Percentiles rank a stretch among this genome's conserved stretches.
phyloP scores from a whole-genome alignment of 177 flowering plant species.

The Tripterygium wilfordii region DNA sequence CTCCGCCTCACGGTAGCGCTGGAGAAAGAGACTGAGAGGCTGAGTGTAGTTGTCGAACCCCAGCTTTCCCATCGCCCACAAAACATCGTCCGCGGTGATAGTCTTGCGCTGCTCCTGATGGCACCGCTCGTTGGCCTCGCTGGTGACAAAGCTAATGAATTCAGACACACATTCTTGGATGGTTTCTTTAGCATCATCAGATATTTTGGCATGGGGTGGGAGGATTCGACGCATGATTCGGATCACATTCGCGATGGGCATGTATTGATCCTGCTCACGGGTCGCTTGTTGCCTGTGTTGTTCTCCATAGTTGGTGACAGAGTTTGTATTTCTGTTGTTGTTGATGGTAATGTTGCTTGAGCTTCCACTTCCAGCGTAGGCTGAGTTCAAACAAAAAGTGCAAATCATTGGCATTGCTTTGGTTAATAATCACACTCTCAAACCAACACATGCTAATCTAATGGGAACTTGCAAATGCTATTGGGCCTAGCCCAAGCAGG shows the following conservation, averaged over 20 bases:
- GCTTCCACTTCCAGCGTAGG: too few species aligned
- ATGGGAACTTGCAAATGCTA: too few species aligned
- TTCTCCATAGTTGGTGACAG: too few species aligned
- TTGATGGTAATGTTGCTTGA: too few species aligned
- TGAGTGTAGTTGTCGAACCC: slow-evolving; percentile 90
- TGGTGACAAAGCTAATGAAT: slow-evolving; percentile 90
- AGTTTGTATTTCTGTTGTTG: too few species aligned
- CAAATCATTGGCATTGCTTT: too few species aligned
- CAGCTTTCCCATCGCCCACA: slow-evolving; percentile 90
- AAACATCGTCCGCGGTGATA: slow-evolving; percentile 87
- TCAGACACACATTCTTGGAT: slow-evolving; percentile 95
- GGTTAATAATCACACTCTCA: too few species aligned
- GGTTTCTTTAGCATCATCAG: slow-evolving; percentile 91
- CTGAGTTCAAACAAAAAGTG: too few species aligned
- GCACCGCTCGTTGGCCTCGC: slow-evolving; percentile 94
- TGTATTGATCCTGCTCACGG: slow-evolving; percentile 85
- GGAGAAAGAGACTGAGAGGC: slow-evolving; percentile 66
- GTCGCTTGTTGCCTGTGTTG: too few species aligned
- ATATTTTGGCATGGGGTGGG: slow-evolving; percentile 86
- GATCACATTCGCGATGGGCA: slow-evolving; percentile 90
- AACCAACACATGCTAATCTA: too few species aligned
- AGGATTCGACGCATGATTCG: slow-evolving; percentile 79
- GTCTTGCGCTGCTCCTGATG: slow-evolving; percentile 96
- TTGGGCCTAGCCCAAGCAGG: too few species aligned
- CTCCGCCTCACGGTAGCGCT: slow-evolving; percentile 72